A percentile compares a stretch with the other conserved stretches of the same genome.
These are phyloP conservation scores for Dujonia santamariae DNA, from an alignment of 1,139 yeast genomes.

Conservation along the genomic window DNA sequence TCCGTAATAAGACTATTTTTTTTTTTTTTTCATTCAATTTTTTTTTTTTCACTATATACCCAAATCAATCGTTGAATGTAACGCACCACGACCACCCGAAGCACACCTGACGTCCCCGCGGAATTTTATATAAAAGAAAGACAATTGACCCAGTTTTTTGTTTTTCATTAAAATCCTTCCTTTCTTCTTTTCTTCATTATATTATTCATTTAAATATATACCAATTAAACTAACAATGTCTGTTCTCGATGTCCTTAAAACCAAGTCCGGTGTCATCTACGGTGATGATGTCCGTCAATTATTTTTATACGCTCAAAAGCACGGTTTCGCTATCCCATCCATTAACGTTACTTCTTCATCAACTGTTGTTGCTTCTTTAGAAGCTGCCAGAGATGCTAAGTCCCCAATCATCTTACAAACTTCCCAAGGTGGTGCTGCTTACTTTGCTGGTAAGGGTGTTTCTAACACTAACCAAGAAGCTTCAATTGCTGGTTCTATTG, in stretches of 20 bases:
- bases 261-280: constrained; percentile 97
- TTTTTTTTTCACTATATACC: too few relatives aligned
- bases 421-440: constrained; percentile 99
- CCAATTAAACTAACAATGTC: constrained; percentile 25
- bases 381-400: constrained; percentile 96
- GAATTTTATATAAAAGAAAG: constrained; percentile 3
- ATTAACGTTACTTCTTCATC: constrained; percentile 97
- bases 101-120: constrained; percentile 9
- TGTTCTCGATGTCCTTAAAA: constrained; percentile 64
- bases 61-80: too few relatives aligned
- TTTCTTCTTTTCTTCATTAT: not conserved
- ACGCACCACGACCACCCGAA: constrained; percentile 11
- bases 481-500: constrained; percentile 90
- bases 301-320: constrained; percentile 89
- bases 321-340: constrained; percentile 97
- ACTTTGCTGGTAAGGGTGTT: constrained; percentile 99
- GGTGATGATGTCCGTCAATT: constrained; percentile 96
- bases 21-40: not conserved
- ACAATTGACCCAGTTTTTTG: not conserved
- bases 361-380: constrained; percentile 94
- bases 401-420: constrained; percentile 96
- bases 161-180: not conserved
- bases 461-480: constrained; percentile 91
- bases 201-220: not conserved
- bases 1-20: constrained; percentile 1